These are phyloP conservation scores for Teratosphaeria pseudoeucalypti DNA, from an alignment of 2,329 filamentous ascomycete species.

Conservation along the genomic window DNA sequence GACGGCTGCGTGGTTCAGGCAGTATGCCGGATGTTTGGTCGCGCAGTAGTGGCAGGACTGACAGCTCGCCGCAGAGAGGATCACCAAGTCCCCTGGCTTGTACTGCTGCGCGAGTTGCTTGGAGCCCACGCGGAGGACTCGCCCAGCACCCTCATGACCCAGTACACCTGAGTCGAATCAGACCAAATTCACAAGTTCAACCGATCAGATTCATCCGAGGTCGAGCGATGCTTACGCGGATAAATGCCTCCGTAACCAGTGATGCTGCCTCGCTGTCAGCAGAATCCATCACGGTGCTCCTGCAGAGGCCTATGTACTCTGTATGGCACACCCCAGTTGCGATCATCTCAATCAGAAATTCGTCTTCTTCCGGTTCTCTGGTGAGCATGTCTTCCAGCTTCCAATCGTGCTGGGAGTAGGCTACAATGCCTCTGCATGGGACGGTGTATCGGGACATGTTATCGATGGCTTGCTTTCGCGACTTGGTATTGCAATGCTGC, in stretches of 20 bases:
- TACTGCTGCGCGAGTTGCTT: conserved; percentile 6
- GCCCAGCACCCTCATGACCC: conserved; percentile 6
- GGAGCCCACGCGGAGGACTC: conserved; percentile 33
- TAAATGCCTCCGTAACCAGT: neutral
- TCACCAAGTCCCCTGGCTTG: conserved; percentile 14
- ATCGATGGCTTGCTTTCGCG: neutral
- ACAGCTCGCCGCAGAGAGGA: conserved; percentile 16
- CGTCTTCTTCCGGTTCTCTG: conserved; percentile 9
- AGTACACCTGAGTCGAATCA: neutral
- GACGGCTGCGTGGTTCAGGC: neutral
- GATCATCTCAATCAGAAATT: conserved; percentile 20
- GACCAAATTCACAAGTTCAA: neutral
- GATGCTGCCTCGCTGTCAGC: neutral
- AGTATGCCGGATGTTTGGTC: neutral
- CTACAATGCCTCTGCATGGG: neutral
- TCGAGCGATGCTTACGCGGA: neutral
- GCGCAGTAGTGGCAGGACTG: neutral
- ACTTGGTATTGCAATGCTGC: neutral
- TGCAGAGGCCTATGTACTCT: neutral
- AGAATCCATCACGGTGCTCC: neutral
- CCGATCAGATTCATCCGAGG: neutral
- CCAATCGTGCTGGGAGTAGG: conserved; percentile 1
- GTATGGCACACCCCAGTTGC: conserved; percentile 20
- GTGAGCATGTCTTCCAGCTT: conserved; percentile 4
- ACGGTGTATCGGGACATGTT: neutral